A percentile compares a stretch with the other conserved stretches of the same genome.
Evolutionary conservation across 768 basidiomycete genomes (phyloP).

Genomic region (Macrolepiota albuminosa): DNA sequence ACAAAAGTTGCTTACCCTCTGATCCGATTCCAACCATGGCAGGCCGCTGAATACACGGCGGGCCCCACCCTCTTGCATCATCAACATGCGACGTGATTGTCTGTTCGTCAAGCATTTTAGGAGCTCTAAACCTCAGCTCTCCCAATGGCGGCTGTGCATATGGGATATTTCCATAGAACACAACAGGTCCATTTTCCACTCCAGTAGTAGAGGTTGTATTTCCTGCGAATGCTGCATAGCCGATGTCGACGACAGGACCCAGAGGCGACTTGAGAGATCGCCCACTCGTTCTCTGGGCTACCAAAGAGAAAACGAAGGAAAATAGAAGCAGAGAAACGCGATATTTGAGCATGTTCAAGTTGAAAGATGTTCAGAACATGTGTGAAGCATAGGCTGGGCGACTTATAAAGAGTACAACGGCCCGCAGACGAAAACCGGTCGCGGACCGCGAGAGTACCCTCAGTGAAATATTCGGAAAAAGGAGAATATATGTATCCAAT

Average conservation of each 20-base stretch:
- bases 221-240: slow-evolving; percentile 37
- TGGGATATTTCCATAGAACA: slow-evolving; percentile 38
- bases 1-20: slow-evolving; percentile 27
- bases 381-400: neutral
- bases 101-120: slow-evolving; percentile 29
- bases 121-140: slow-evolving; percentile 34
- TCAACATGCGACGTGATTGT: slow-evolving; percentile 19
- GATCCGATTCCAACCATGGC: slow-evolving; percentile 40
- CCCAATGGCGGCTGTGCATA: slow-evolving; percentile 39
- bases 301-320: neutral
- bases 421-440: neutral
- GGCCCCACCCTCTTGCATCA: slow-evolving; percentile 41
- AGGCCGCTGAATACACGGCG: slow-evolving; percentile 41
- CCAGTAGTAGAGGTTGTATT: slow-evolving; percentile 36
- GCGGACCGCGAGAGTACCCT: neutral
- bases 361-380: neutral
- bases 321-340: neutral
- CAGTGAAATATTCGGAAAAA: no score
- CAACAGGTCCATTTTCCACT: slow-evolving; percentile 27
- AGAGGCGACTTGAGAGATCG: slow-evolving; percentile 10
- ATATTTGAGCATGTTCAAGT: neutral
- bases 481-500: neutral
- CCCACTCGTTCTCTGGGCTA: neutral
- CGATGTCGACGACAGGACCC: slow-evolving; percentile 34
- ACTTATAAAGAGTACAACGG: neutral